Evolutionary conservation across 176 grass and related monocot species (phyloP).

Genomic region (Hordeum marinum): DNA sequence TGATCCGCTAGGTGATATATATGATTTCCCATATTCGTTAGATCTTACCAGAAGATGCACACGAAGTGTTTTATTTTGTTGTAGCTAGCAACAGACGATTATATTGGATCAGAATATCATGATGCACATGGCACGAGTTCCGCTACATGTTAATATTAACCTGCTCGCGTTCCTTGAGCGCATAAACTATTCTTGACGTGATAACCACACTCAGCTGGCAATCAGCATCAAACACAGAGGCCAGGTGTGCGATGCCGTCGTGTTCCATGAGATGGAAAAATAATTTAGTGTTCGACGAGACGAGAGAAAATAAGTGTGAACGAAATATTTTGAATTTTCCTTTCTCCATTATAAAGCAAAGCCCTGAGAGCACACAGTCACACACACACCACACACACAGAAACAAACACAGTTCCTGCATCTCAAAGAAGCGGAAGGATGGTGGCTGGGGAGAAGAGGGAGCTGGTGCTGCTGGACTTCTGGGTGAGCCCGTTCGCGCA

Average conservation of each 20-base stretch:
- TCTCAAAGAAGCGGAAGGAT: neutral
- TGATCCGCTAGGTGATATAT: too few species aligned
- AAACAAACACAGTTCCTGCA: neutral
- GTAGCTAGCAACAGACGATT: neutral
- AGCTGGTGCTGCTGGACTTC: conserved; percentile 5
- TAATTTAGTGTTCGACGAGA: too few species aligned
- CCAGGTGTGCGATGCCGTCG: neutral
- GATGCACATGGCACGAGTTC: neutral
- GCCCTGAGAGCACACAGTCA: neutral
- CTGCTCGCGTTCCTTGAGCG: neutral
- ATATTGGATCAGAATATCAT: neutral
- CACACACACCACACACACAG: neutral
- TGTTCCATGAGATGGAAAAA: neutral
- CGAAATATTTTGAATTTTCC: neutral
- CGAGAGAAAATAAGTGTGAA: neutral
- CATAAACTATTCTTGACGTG: neutral
- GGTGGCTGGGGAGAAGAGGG: neutral
- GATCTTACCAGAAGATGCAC: too few species aligned
- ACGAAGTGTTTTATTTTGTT: too few species aligned
- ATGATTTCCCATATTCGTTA: too few species aligned
- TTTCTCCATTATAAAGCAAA: neutral
- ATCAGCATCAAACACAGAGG: neutral
- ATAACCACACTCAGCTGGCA: neutral
- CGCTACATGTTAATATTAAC: neutral
- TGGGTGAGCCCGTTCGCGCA: conserved; percentile 7